Percentiles rank a stretch among this genome's conserved stretches.
Evolutionary conservation across 345 rosid genomes (phyloP).

Genomic region (Salix purpurea): DNA sequence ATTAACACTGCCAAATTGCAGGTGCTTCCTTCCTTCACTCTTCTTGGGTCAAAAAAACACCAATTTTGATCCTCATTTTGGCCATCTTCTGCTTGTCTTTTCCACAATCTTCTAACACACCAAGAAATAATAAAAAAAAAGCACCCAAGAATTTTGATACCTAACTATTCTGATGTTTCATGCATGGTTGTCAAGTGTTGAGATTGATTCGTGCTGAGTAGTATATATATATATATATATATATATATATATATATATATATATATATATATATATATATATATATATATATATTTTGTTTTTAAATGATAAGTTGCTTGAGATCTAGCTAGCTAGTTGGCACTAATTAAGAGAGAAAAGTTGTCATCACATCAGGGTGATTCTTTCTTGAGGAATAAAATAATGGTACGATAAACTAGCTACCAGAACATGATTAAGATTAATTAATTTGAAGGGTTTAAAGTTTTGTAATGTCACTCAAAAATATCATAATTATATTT

Average conservation of each 20-base stretch:
- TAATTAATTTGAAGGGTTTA: not conserved
- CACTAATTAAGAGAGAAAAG: not conserved
- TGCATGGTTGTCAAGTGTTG: slow-evolving; percentile 1
- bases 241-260: not conserved
- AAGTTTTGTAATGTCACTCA: not conserved
- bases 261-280: not conserved
- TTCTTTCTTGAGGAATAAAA: not conserved
- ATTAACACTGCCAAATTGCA: not conserved
- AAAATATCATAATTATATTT: not conserved
- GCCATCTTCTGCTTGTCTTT: not conserved
- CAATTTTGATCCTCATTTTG: slow-evolving; percentile 2
- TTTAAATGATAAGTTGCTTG: not conserved
- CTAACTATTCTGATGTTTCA: not conserved
- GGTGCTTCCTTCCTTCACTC: slow-evolving; percentile 4
- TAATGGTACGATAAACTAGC: not conserved
- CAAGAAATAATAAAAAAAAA: not conserved
- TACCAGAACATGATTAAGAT: not conserved
- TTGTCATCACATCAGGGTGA: not conserved
- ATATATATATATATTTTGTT: not conserved
- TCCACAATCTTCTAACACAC: not conserved
- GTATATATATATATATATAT: not conserved
- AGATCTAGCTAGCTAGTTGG: not conserved
- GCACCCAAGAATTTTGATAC: not conserved
- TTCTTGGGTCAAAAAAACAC: not conserved
- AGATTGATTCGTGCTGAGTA: not conserved